Conservation (phyloP, 176 grass and related monocot species). For the Triticum turgidum region DNA sequence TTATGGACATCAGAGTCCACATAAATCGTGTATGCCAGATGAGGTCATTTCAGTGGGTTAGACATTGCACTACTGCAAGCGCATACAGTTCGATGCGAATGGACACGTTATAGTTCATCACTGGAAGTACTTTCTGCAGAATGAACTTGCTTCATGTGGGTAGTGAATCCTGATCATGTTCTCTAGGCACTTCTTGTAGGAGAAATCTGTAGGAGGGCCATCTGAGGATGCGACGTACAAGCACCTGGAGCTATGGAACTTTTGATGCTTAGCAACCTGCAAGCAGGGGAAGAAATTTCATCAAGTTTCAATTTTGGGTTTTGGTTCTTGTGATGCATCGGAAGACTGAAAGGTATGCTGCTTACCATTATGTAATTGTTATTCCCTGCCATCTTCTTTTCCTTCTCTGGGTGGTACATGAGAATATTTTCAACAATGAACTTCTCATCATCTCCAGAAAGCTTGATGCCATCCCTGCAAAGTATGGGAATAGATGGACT, state of each 20-base stretch:
- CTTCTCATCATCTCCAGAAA: conserved; percentile 30
- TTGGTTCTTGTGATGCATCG: not conserved
- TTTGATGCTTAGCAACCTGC: conserved; percentile 32
- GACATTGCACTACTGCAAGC: not conserved
- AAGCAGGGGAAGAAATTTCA: conserved; percentile 20
- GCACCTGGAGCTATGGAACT: conserved; percentile 44
- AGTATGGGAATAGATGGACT: not conserved
- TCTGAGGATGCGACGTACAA: conserved; percentile 37
- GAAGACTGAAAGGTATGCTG: conserved; percentile 2
- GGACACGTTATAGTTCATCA: conserved; percentile 14
- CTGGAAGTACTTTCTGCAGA: conserved; percentile 50
- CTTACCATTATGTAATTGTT: conserved; percentile 47
- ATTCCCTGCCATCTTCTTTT: conserved; percentile 40
- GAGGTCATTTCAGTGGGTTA: not conserved
- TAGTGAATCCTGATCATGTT: conserved; percentile 43
- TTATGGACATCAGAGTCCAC: conserved; percentile 11
- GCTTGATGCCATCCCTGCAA: conserved; percentile 31
- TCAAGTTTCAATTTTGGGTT: not conserved
- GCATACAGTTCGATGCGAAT: not conserved
- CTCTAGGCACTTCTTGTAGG: conserved; percentile 58
- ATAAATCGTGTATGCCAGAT: not conserved
- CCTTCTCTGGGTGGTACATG: conserved; percentile 52
- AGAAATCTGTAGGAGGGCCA: conserved; percentile 37
- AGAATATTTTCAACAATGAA: conserved; percentile 40
- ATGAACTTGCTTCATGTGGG: conserved; percentile 33